Evolutionary conservation across 140 eudicot genomes (phyloP), one percentile per base, ranked within the genome.

Genomic region (Stevia rebaudiana): DNA sequence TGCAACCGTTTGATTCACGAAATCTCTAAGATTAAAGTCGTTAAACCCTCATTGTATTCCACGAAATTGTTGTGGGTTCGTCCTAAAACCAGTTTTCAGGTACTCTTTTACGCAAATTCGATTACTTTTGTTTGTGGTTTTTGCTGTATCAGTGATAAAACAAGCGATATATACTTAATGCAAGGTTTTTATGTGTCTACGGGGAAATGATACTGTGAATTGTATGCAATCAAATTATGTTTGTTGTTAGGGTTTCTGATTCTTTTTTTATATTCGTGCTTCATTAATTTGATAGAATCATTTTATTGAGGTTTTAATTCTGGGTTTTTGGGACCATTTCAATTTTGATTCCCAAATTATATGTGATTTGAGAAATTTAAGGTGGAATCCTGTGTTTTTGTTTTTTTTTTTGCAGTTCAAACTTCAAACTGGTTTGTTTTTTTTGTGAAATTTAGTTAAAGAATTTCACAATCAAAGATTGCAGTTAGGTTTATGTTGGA

Each of bases 1-100:
- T 46, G 53, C 65, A 11, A 25, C 46, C 52, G 19, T 36, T 58
- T 36, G 53, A 49, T 58, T 57, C 79, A 74, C 63, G 79, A 58
- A 39, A 67, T 67, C 58, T 74, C 59, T 61, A 59, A 74, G 79
- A 31, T 40, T 33, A 74, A 40, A 74, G 68, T 43, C 24, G 55
- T 67, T 74, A 67, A 74, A 74, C 79, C 74, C 74, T 31, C 75
- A 41, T 61, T 75, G 60, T 19, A 13, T 60, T 75, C 65, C 35
- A 52, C 36, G 22, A 60, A 68, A 68, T 51, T 60, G 1, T 68
- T 50, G 70, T 75, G 75, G 79, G 70, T 75, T 68, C 6, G 4
- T 75, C 37, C 59, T 16, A 16, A 68, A 68, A 58, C 50, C 66
- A 61, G 59, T 68, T 50, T 58, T 41, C 36, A 75, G 80, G 80